Evolutionary conservation across 2,329 filamentous ascomycete species (phyloP), one percentile per base, ranked within the genome.

Genomic region (Dothistroma septosporum): DNA sequence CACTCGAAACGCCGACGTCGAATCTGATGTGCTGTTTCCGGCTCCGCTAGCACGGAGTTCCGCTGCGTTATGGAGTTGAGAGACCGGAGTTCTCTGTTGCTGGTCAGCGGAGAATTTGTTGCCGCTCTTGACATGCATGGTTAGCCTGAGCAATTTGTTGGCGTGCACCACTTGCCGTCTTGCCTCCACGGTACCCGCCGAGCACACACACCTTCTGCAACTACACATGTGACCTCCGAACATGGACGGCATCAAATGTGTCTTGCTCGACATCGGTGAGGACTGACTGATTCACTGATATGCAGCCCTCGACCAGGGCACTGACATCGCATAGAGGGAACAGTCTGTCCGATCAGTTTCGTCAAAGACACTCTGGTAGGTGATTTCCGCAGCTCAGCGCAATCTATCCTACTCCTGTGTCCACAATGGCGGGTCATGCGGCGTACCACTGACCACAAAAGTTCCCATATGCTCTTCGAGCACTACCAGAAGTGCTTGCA

Each of bases 301-400:
- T 31, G 10, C 28, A 50, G 12, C 21, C 9, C 11, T 19, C 5
- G n/a, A 44, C 4, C 60, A 62, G 64, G 53, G 61, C 47, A 59
- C 22, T 35, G 41, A 57, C 58, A 63, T 59, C 67, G 19, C 22
- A 10, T 31, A 92, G 89, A 92, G 82, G 89, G 90, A 64, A 92
- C 90, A 54, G 86, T 92, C 65, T 92, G 89, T 75, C 88, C 88
- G 68, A 91, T 92, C 74, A 90, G 87, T 68, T 92, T 92, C 76
- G 90, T 92, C 76, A 90, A 90, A 78, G 87, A 92, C 74, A 85
- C 90, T 66, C 79, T 92, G 78, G 90, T 92, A 85, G 84, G 88
- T 72, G 58, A 41, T 66, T 59, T 61, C 63, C 59, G 54, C 62
- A 54, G 41, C 61, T 55, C 55, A 52, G 55, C 48, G 53, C 24